A percentile compares a stretch with the other conserved stretches of the same genome.
Evolutionary conservation across 2,329 filamentous ascomycete species (phyloP).

Genomic region (Tolypocladium paradoxum): DNA sequence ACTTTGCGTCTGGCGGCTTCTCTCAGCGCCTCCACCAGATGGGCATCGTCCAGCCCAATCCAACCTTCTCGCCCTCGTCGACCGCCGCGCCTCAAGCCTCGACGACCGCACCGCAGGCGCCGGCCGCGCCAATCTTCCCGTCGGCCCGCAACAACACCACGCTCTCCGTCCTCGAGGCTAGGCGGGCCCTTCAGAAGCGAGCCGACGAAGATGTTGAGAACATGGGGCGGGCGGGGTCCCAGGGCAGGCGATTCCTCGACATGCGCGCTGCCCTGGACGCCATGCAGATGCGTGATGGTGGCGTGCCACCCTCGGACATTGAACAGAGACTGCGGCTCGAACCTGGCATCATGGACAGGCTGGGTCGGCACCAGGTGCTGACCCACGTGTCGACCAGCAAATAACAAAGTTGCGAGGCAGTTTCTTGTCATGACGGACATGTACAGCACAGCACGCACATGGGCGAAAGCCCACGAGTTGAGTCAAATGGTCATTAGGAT

Average conservation of each 20-base stretch:
- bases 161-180: conserved; percentile 36
- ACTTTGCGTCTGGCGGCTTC: conserved; percentile 32
- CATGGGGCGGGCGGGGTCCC: conserved; percentile 19
- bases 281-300: conserved; percentile 31
- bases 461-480: neutral
- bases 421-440: neutral
- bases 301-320: conserved; percentile 27
- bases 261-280: conserved; percentile 35
- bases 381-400: conserved; percentile 19
- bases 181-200: conserved; percentile 30
- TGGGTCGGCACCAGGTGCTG: conserved; percentile 32
- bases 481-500: neutral
- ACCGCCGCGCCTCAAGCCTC: conserved; percentile 20
- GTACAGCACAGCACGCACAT: neutral
- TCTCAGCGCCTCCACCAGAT: conserved; percentile 41
- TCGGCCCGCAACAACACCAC: conserved; percentile 30
- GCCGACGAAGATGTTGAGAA: conserved; percentile 34
- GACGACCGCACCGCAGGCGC: conserved; percentile 7
- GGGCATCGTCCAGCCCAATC: conserved; percentile 43
- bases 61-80: conserved; percentile 42
- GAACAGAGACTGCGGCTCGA: conserved; percentile 35
- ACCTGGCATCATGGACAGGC: conserved; percentile 30
- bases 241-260: conserved; percentile 34
- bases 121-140: conserved; percentile 15
- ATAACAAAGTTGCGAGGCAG: neutral